Base-by-base conservation (phyloP, 306 rosid species). In the Castanea sativa region DNA sequence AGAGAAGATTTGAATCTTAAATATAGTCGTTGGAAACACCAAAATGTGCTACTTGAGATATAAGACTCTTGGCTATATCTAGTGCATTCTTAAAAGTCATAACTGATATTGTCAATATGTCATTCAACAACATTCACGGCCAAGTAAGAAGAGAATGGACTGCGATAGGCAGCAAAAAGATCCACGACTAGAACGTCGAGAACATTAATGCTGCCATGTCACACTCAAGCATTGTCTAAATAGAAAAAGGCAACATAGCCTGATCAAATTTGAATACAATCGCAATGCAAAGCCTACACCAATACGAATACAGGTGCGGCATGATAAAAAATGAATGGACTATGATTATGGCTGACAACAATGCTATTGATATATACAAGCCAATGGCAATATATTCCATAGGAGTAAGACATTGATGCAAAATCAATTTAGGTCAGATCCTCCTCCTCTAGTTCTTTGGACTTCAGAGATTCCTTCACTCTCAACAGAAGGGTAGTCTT, bases 391-490 rank as follows among this genome's bases (percentile, higher is more conserved):
- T 76, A 83, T 60, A 55, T 63, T 73, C 79, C 70, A 72, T 51
- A 45, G 56, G 20, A 27, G 65, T 21, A 21, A 59, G 29, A 13
- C 4, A 29, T 14, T 13, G 33, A 63, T 5, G 69, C 20, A 63
- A 29, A 61, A n/a, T 70, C 75, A 57, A 38, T 73, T 88, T 79
- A 88, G 59, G 87, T 85, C 76, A 88, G 81, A 81, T 88, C 91
- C 64, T 81, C 91, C 63, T 87, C 91, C 83, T 83, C 87, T 80
- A 78, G 84, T 84, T 81, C 86, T 73, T 83, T 88, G 60, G 72
- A 80, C 83, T 88, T 78, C 81, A 88, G 76, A 69, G 79, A 84
- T 20, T 88, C 84, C 78, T 85, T 81, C 59, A 76, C 81, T 76
- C 81, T 83, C 38, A 69, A n/a, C 72, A 88, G 58, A 76, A 88